Percentiles rank a stretch among this genome's conserved stretches.
Conservation (phyloP, 805 yeast genomes). For the Osmozyma mogii region DNA sequence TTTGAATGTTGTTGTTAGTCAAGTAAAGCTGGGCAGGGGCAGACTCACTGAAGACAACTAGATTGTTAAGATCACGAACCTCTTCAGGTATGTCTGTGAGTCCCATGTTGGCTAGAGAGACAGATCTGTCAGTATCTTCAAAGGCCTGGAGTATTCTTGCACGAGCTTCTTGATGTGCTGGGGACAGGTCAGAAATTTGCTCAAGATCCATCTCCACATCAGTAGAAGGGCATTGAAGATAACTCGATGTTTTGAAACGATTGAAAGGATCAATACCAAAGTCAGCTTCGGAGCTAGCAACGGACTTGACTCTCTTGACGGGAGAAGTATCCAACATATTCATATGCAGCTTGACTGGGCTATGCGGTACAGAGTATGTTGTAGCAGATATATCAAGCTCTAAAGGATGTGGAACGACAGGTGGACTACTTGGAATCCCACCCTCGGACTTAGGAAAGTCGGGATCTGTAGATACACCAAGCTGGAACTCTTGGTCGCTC, state of each 20-base stretch:
- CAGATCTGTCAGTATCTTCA: conserved; percentile 37
- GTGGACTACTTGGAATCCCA: conserved; percentile 31
- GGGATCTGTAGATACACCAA: no score
- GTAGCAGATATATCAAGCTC: conserved; percentile 24
- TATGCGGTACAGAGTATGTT: conserved; percentile 18
- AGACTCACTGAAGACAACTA: conserved; percentile 35
- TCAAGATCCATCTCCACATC: conserved; percentile 22
- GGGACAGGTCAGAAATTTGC: conserved; percentile 8
- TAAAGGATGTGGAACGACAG: conserved; percentile 24
- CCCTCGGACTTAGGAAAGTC: no score
- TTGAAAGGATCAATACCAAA: conserved; percentile 47
- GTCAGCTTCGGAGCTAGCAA: conserved; percentile 31
- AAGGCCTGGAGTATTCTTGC: conserved; percentile 37
- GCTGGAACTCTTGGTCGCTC: no score
- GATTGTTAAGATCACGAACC: conserved; percentile 46
- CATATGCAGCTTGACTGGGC: conserved; percentile 13
- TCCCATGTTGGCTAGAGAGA: conserved; percentile 41
- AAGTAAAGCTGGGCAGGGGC: conserved; percentile 39
- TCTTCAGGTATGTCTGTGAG: conserved; percentile 49
- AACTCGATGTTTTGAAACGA: conserved; percentile 24
- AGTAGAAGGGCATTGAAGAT: conserved; percentile 23
- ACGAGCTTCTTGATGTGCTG: conserved; percentile 25
- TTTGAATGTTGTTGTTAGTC: conserved; percentile 40
- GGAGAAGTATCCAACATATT: conserved; percentile 7
- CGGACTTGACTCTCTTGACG: conserved; percentile 2